These are phyloP conservation scores for Coleophoma cylindrospora DNA, from an alignment of 2,329 filamentous ascomycete genomes.

Conservation along the genomic window DNA sequence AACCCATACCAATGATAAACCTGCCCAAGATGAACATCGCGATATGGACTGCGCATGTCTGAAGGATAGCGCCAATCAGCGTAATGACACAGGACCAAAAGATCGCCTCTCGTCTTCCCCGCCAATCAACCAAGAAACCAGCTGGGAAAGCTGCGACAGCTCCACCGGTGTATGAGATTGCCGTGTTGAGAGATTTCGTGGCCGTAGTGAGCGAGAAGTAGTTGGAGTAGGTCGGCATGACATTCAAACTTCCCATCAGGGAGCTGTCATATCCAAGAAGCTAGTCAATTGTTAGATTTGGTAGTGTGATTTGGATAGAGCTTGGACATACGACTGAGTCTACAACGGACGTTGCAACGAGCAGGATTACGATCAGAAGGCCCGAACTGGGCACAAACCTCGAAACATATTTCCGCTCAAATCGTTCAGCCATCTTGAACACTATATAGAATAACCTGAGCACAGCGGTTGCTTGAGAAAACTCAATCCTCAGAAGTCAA, in stretches of 20 bases:
- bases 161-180: slow-evolving; percentile 8
- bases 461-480: too few relatives aligned
- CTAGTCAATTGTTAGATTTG: neutral
- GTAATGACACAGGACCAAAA: slow-evolving; percentile 4
- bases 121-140: slow-evolving; percentile 13
- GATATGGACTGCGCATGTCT: slow-evolving; percentile 17
- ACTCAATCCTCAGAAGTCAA: too few relatives aligned
- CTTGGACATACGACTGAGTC: slow-evolving; percentile 8
- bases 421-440: neutral
- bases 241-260: slow-evolving; percentile 29
- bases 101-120: slow-evolving; percentile 3
- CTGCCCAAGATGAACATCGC: slow-evolving; percentile 13
- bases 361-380: slow-evolving; percentile 2
- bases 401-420: slow-evolving; percentile 8
- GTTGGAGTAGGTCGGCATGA: slow-evolving; percentile 26
- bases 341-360: slow-evolving; percentile 8
- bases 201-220: slow-evolving; percentile 29
- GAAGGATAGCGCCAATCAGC: slow-evolving; percentile 22
- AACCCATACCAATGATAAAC: slow-evolving; percentile 14
- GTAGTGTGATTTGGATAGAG: neutral
- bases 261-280: slow-evolving; percentile 26
- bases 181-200: slow-evolving; percentile 27
- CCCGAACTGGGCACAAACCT: slow-evolving; percentile 5
- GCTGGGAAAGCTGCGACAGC: slow-evolving; percentile 71
- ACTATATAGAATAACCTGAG: too few relatives aligned